A percentile compares a stretch with the other conserved stretches of the same genome.
Conservation (phyloP, 257 asterid genomes). For the Ophiorrhiza pumila region DNA sequence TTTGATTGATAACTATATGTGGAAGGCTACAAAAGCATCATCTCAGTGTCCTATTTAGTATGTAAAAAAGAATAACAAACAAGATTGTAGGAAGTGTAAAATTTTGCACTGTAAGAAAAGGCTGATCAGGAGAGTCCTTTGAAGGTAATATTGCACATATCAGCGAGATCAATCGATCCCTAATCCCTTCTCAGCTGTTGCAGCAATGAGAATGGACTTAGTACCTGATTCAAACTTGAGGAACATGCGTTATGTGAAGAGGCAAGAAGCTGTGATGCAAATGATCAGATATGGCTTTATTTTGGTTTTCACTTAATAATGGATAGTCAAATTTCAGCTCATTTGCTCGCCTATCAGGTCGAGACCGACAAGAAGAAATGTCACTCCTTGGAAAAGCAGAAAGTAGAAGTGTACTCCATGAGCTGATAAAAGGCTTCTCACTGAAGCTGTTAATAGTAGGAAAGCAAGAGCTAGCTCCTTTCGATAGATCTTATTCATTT, state of each 20-base stretch:
- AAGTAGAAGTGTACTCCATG: slow-evolving; percentile 76
- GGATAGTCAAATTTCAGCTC: slow-evolving; percentile 26
- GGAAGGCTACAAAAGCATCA: slow-evolving; percentile 22
- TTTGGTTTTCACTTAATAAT: background rate
- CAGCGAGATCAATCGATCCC: slow-evolving; percentile 9
- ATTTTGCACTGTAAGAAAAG: slow-evolving; percentile 3
- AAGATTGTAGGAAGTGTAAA: background rate
- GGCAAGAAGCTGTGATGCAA: background rate
- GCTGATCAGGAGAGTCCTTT: slow-evolving; percentile 11
- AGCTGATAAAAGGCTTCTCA: slow-evolving; percentile 64
- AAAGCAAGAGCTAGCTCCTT: slow-evolving; percentile 72
- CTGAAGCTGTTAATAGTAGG: slow-evolving; percentile 56
- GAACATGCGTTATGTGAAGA: slow-evolving; percentile 1
- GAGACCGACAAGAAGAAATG: slow-evolving; percentile 63
- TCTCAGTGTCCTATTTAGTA: slow-evolving; percentile 32
- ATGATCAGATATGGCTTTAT: background rate
- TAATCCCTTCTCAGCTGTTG: slow-evolving; percentile 2
- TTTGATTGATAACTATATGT: slow-evolving; percentile 23
- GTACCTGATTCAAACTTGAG: background rate
- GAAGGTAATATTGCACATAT: slow-evolving; percentile 9
- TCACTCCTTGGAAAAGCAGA: slow-evolving; percentile 75
- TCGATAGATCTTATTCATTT: slow-evolving; percentile 60
- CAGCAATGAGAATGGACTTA: background rate
- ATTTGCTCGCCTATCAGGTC: slow-evolving; percentile 72
- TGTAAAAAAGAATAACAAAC: slow-evolving; percentile 8